A percentile compares a stretch with the other conserved stretches of the same genome.
These are phyloP conservation scores for Trichoderma simmonsii DNA, from an alignment of 2,329 filamentous ascomycete species.

Conservation along the genomic window DNA sequence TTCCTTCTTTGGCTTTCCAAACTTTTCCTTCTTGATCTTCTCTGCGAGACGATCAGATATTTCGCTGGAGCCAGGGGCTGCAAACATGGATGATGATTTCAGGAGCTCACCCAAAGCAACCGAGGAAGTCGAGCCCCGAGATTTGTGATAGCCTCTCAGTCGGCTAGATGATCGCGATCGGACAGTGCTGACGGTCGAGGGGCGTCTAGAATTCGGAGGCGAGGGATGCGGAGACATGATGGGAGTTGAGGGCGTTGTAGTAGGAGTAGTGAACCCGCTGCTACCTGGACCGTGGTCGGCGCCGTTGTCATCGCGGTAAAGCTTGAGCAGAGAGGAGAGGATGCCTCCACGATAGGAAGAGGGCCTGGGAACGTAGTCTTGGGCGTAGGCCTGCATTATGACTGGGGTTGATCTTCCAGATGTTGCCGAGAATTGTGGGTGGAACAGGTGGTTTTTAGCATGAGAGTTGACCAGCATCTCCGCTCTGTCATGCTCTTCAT, in stretches of 20 bases:
- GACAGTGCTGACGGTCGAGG: conserved; percentile 33
- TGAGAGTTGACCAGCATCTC: conserved; percentile 38
- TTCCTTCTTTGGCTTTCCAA: conserved; percentile 37
- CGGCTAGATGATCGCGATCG: conserved; percentile 37
- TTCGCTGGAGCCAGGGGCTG: conserved; percentile 44
- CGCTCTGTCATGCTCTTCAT: conserved; percentile 29
- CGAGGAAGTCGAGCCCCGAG: conserved; percentile 42
- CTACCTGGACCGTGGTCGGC: conserved; percentile 31
- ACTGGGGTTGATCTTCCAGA: conserved; percentile 40
- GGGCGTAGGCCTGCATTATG: conserved; percentile 47
- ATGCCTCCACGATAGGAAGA: conserved; percentile 70
- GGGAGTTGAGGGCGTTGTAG: conserved; percentile 36
- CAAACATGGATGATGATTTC: conserved; percentile 53
- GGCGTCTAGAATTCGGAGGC: conserved; percentile 39
- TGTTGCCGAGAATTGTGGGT: conserved; percentile 27
- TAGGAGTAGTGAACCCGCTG: conserved; percentile 43
- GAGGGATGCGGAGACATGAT: conserved; percentile 42
- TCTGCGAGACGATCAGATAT: conserved; percentile 45
- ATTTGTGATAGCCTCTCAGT: conserved; percentile 41
- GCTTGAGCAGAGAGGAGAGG: conserved; percentile 67
- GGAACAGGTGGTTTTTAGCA: conserved; percentile 30
- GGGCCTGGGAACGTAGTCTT: conserved; percentile 62
- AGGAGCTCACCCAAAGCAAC: conserved; percentile 50
- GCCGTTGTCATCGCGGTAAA: conserved; percentile 55
- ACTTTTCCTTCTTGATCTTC: conserved; percentile 41